Evolutionary conservation across 345 rosid genomes (phyloP).

Genomic region (Eutrema japonicum): DNA sequence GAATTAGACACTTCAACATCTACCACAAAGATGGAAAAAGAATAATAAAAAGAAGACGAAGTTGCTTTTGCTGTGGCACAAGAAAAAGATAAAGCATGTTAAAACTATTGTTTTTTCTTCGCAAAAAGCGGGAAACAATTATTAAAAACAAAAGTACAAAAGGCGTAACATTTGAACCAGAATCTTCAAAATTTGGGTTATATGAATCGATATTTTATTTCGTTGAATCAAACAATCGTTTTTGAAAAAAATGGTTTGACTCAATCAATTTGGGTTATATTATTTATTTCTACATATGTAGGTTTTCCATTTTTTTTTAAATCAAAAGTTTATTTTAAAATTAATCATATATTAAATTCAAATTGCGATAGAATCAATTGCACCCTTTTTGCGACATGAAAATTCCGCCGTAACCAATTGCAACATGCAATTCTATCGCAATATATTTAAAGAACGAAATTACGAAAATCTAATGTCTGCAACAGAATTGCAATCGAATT

Average conservation of each 20-base stretch:
- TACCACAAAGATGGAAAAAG: constrained; percentile 41
- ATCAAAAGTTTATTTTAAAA: too few species aligned
- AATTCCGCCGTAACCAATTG: too few species aligned
- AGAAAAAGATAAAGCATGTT: constrained; percentile 45
- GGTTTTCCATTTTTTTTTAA: too few species aligned
- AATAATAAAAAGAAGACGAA: constrained; percentile 32
- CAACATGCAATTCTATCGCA: too few species aligned
- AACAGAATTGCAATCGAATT: too few species aligned
- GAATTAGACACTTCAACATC: constrained; percentile 43
- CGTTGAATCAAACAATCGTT: background rate
- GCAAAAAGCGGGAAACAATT: constrained; percentile 20
- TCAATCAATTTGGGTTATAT: too few species aligned
- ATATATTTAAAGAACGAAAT: too few species aligned
- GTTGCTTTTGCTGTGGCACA: constrained; percentile 39
- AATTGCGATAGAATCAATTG: too few species aligned
- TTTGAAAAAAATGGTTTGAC: background rate
- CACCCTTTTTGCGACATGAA: too few species aligned
- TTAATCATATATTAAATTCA: too few species aligned
- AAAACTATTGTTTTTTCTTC: constrained; percentile 14
- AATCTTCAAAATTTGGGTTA: constrained; percentile 8
- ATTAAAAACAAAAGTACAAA: constrained; percentile 39
- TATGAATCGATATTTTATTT: constrained; percentile 19
- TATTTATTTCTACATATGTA: too few species aligned
- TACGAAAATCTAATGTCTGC: too few species aligned
- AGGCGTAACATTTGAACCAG: constrained; percentile 36